Conservation (phyloP, 129 eudicot genomes). For the Rutidosis leptorrhynchoides region DNA sequence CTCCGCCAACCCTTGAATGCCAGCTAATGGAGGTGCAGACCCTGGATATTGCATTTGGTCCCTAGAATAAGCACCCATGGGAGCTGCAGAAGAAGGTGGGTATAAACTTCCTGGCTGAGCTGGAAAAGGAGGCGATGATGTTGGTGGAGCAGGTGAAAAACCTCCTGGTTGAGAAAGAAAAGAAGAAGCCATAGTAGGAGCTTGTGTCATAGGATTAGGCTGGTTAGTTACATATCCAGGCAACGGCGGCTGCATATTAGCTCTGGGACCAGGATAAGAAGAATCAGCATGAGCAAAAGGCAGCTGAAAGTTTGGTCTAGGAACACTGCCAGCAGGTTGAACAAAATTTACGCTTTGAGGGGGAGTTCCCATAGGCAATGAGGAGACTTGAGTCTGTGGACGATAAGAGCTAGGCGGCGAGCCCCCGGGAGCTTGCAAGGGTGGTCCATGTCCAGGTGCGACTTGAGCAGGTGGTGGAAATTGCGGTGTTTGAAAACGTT, state of each 20-base stretch:
- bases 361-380: slow-evolving; percentile 60
- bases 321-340: slow-evolving; percentile 34
- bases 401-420: slow-evolving; percentile 50
- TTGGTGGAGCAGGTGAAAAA: slow-evolving; percentile 46
- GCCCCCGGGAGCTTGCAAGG: slow-evolving; percentile 34
- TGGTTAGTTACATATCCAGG: too few species aligned
- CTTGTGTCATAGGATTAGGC: too few species aligned
- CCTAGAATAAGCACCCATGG: slow-evolving; percentile 54
- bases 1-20: slow-evolving; percentile 56
- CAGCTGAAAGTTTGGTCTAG: too few species aligned
- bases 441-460: too few species aligned
- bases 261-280: slow-evolving; percentile 15
- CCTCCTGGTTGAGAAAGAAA: slow-evolving; percentile 45
- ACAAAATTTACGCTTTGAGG: slow-evolving; percentile 47
- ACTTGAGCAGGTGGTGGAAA: slow-evolving; percentile 45
- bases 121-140: slow-evolving; percentile 43
- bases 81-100: too few species aligned
- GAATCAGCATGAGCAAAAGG: slow-evolving; percentile 39
- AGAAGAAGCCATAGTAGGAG: slow-evolving; percentile 34
- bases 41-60: too few species aligned
- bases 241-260: slow-evolving; percentile 47
- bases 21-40: slow-evolving; percentile 60
- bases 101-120: slow-evolving; percentile 53
- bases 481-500: slow-evolving; percentile 68
- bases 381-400: slow-evolving; percentile 45